Evolutionary conservation across 441 rosid genomes (phyloP).

Genomic region (Lagerstroemia fauriei): DNA sequence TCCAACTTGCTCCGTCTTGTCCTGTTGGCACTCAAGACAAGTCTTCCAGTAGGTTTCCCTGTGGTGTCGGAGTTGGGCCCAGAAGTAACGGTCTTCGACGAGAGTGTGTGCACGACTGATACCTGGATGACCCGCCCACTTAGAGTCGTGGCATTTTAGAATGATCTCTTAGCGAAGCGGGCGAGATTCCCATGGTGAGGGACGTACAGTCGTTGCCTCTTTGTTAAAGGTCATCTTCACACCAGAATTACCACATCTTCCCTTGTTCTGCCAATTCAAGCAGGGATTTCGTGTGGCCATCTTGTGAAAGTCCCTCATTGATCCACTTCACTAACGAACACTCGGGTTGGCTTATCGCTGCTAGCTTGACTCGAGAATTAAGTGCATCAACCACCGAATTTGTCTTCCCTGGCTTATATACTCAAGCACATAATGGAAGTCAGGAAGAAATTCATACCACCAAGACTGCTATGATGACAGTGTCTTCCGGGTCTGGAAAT

Average conservation of each 20-base stretch:
- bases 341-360: not conserved
- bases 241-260: not conserved
- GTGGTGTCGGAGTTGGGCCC: not conserved
- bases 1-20: not conserved
- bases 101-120: not conserved
- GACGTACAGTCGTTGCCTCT: not conserved
- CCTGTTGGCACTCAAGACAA: not conserved
- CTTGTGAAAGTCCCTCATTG: not conserved
- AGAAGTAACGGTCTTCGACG: not conserved
- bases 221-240: not conserved
- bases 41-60: not conserved
- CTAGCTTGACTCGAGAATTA: not conserved
- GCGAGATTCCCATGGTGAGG: not conserved
- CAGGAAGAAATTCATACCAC: slow-evolving; percentile 1
- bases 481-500: not conserved
- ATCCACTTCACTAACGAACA: not conserved
- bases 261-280: not conserved
- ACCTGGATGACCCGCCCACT: not conserved
- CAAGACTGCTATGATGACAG: not conserved
- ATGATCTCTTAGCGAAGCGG: not conserved
- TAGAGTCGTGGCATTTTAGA: not conserved
- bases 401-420: not conserved
- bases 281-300: not conserved
- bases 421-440: not conserved
- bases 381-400: slow-evolving; percentile 4